Evolutionary conservation across 257 asterid genomes (phyloP), one percentile per base, ranked within the genome.

Genomic region (Solanum infundibuliforme): DNA sequence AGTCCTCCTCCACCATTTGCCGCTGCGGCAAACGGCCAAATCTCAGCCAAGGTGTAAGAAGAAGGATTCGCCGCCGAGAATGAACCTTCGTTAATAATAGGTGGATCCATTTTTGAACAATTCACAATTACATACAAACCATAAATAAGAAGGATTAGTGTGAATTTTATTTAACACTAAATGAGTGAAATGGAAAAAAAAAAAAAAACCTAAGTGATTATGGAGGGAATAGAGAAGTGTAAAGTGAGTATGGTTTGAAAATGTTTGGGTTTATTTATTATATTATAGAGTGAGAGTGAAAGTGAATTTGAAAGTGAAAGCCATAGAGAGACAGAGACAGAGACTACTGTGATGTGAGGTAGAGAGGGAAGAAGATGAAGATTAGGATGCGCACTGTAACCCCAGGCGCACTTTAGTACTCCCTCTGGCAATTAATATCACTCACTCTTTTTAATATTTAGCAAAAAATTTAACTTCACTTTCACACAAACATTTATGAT

Each of bases 41-140:
- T 93, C 92, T 94, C 98, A 84, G 96, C 93, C 83, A 96, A 85
- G 29, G 94, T 93, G 52, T 94, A 95, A 52, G 98, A 92, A 23
- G 94, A 91, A 14, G 98, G 98, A 74, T 94, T 91, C 10, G 95
- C 95, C 29, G 95, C 95, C 23, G 96, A 93, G 84, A 94, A 95
- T 72, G 98, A 93, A 0, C 92, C 91, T 89, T 93, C 98, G 81
- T 94, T 95, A 6, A 95, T 90, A 88, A 96, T 88, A 29, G 96
- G 94, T 81, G 98, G 98, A 93, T 96, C 99, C 99, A 96, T 96
- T 90, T 81, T 90, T 81, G 8, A 32, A 62, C 81, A 29, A 84
- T 71, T 77, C n/a, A 79, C 85, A 58, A 84, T 74, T 76, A 76
- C 13, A 77, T 31, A 34, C 7, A 86, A 34, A 27, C 29, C 29